Evolutionary conservation across 208 protist species (phyloP).

Genomic region (Acanthamoeba healyi): DNA sequence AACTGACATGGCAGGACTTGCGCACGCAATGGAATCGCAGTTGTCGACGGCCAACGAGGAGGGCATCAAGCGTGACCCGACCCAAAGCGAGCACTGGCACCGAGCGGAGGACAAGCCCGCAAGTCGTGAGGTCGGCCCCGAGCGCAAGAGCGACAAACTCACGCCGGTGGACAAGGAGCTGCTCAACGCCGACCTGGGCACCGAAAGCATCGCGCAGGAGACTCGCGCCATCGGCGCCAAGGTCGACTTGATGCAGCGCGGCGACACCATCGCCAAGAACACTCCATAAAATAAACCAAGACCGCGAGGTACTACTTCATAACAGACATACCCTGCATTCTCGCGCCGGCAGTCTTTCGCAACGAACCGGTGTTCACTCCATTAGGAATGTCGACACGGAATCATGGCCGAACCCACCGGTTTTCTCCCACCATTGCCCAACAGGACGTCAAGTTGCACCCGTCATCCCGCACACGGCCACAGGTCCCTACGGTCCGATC

Average conservation of each 20-base stretch:
- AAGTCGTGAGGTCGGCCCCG: background rate
- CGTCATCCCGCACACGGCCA: background rate
- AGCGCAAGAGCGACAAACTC: background rate
- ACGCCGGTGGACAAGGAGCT: background rate
- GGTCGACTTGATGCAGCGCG: background rate
- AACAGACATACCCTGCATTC: no score
- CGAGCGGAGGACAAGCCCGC: background rate
- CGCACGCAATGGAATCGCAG: background rate
- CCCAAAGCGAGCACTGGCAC: background rate
- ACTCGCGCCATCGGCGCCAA: background rate
- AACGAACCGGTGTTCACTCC: no score
- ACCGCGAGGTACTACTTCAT: no score
- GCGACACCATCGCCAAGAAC: no score
- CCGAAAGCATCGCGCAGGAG: background rate
- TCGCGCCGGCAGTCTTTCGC: no score
- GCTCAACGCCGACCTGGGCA: background rate
- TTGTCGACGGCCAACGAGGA: background rate
- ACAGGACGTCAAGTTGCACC: no score
- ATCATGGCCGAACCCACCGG: background rate
- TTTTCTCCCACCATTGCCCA: background rate
- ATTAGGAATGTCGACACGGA: background rate
- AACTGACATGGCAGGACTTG: constrained; percentile 27
- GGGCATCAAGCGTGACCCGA: background rate
- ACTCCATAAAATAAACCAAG: no score
- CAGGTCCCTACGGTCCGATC: constrained; percentile 11